Evolutionary conservation across 495 filamentous ascomycete species (phyloP).

Genomic region (Neurospora sp.): DNA sequence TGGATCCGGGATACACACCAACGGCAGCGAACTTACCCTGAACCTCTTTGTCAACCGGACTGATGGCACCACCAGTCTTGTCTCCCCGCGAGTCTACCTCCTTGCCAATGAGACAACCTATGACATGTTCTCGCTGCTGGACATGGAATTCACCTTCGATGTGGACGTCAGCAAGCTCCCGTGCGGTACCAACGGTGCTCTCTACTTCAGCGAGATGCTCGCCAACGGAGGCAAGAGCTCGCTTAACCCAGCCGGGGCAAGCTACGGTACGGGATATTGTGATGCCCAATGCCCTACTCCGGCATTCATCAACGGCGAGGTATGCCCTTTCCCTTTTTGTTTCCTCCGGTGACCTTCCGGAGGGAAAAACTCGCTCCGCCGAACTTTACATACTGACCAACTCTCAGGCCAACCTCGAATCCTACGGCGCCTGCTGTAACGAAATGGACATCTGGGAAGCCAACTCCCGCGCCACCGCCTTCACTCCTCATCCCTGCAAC

Average conservation of each 20-base stretch:
- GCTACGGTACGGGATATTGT: slow-evolving; percentile 63
- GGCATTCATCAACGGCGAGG: slow-evolving; percentile 51
- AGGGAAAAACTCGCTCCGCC: too few relatives aligned
- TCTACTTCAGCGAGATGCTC: slow-evolving; percentile 60
- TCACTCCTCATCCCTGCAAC: slow-evolving; percentile 52
- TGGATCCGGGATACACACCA: slow-evolving; percentile 47
- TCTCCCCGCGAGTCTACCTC: slow-evolving; percentile 49
- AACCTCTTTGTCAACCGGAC: slow-evolving; percentile 13
- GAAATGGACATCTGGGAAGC: slow-evolving; percentile 62
- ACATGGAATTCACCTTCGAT: slow-evolving; percentile 55
- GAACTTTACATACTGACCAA: not conserved
- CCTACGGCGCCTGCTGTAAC: slow-evolving; percentile 47
- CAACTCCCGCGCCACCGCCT: slow-evolving; percentile 44
- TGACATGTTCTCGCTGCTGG: slow-evolving; percentile 47
- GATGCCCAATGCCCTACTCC: slow-evolving; percentile 54
- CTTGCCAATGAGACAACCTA: slow-evolving; percentile 46
- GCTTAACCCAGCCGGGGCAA: slow-evolving; percentile 51
- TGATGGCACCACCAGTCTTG: slow-evolving; percentile 4
- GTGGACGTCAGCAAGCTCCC: slow-evolving; percentile 50
- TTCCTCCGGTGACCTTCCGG: too few relatives aligned
- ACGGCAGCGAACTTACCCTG: slow-evolving; percentile 26
- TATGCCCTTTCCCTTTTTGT: slow-evolving; percentile 13
- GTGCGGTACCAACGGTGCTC: slow-evolving; percentile 59
- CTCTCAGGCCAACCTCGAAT: slow-evolving; percentile 37
- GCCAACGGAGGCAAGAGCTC: slow-evolving; percentile 40